Conservation (phyloP, 257 asterid genomes). For the Solanum microdontum region DNA sequence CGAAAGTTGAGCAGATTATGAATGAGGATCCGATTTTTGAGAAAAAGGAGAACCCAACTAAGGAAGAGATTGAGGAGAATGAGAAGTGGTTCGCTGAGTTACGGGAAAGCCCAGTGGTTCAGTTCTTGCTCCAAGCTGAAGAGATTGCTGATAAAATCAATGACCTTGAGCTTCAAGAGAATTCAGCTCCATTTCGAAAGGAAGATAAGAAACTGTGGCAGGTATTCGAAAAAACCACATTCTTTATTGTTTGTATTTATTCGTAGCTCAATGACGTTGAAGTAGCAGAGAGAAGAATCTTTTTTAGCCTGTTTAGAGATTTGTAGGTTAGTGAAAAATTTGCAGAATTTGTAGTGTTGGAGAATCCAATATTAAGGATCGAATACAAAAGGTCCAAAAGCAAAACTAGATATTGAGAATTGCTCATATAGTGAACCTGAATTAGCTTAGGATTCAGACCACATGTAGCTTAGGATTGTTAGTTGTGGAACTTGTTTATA, state of each 20-base stretch:
- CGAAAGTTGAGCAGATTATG: constrained; percentile 64
- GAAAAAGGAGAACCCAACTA: constrained; percentile 65
- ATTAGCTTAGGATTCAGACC: neutral
- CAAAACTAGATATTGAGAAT: neutral
- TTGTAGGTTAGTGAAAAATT: neutral
- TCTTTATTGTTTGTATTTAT: neutral
- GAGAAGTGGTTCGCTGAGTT: constrained; percentile 70
- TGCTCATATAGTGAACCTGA: neutral
- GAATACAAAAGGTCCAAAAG: neutral
- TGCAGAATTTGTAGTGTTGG: neutral
- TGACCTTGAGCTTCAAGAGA: constrained; percentile 61
- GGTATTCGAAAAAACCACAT: constrained; percentile 19
- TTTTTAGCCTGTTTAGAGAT: neutral
- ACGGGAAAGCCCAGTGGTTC: constrained; percentile 56
- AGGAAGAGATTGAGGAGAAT: constrained; percentile 75
- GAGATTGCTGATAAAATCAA: constrained; percentile 69
- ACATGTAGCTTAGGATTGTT: neutral
- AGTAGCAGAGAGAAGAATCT: neutral
- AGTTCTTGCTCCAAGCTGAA: constrained; percentile 68
- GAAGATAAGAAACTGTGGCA: constrained; percentile 82
- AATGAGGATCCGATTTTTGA: constrained; percentile 58
- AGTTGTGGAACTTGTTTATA: neutral
- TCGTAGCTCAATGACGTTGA: neutral
- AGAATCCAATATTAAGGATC: neutral
- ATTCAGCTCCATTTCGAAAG: constrained; percentile 46